Percentiles rank a stretch among this genome's conserved stretches.
Conservation (phyloP, 352 stramenopile genomes). For the Phytopythium aichiense region DNA sequence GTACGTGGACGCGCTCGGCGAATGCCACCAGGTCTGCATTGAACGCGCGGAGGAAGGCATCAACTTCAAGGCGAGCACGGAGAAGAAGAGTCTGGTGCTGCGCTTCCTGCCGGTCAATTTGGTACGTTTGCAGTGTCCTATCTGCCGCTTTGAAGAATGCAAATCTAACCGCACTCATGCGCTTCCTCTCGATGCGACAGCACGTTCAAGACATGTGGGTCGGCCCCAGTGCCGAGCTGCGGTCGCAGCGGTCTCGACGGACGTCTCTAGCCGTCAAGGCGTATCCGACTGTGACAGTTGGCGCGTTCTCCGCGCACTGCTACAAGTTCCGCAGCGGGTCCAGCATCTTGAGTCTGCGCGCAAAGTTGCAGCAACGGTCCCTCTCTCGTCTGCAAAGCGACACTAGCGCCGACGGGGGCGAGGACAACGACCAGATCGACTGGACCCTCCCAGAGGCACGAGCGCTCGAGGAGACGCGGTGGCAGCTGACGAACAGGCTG, state of each 20-base stretch:
- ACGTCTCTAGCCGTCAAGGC: constrained; percentile 55
- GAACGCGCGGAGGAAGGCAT: constrained; percentile 59
- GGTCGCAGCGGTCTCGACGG: constrained; percentile 57
- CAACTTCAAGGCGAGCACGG: constrained; percentile 80
- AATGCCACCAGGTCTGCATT: constrained; percentile 70
- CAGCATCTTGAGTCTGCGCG: constrained; percentile 67
- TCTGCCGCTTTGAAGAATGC: too few relatives aligned
- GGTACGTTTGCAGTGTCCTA: constrained; percentile 15
- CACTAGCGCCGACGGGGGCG: constrained; percentile 22
- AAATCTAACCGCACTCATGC: neutral
- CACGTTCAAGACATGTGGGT: constrained; percentile 87
- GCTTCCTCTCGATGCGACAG: constrained; percentile 10
- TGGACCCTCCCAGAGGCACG: constrained; percentile 53
- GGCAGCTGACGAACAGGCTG: constrained; percentile 71
- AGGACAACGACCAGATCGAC: constrained; percentile 27
- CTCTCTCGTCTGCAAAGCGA: constrained; percentile 49
- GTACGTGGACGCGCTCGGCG: constrained; percentile 63
- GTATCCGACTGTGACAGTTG: constrained; percentile 72
- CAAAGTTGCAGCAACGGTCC: constrained; percentile 49
- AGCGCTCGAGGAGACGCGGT: constrained; percentile 57
- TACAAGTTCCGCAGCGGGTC: constrained; percentile 78
- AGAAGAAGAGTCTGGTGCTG: constrained; percentile 74
- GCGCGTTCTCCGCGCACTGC: constrained; percentile 75
- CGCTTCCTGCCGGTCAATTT: constrained; percentile 81
- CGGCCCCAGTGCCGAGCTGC: constrained; percentile 55